Percentiles rank a stretch among this genome's conserved stretches.
Evolutionary conservation across 2,329 filamentous ascomycete genomes (phyloP).

Genomic region (Endocalyx cinctus): DNA sequence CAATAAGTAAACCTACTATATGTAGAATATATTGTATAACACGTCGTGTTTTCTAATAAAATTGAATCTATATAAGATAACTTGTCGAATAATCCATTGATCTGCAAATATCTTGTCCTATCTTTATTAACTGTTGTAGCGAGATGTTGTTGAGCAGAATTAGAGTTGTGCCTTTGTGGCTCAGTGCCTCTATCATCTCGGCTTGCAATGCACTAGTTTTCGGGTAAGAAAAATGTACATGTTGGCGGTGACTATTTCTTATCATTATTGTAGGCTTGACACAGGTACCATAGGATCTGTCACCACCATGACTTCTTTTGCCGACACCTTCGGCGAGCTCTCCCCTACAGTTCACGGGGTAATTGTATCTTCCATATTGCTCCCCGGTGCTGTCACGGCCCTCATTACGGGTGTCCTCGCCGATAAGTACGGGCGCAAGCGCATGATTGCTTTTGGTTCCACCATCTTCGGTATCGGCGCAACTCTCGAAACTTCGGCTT

Average conservation of each 20-base stretch:
- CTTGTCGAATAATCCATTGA: too few species aligned
- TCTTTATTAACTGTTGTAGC: too few species aligned
- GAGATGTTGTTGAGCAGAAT: conserved; percentile 5
- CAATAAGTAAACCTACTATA: too few species aligned
- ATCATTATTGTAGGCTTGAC: conserved; percentile 5
- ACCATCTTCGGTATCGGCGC: conserved; percentile 39
- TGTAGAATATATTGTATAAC: too few species aligned
- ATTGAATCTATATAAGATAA: too few species aligned
- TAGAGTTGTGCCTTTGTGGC: conserved; percentile 7
- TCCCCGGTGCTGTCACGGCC: conserved; percentile 55
- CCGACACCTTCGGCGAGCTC: conserved; percentile 44
- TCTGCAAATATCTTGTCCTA: too few species aligned
- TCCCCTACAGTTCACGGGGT: conserved; percentile 54
- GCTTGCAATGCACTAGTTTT: conserved; percentile 9
- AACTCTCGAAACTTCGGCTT: conserved; percentile 15
- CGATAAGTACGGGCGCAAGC: conserved; percentile 48
- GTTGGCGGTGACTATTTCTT: background rate
- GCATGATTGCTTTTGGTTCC: conserved; percentile 45
- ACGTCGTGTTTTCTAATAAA: too few species aligned
- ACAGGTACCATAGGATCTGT: conserved; percentile 46
- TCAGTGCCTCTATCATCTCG: conserved; percentile 8
- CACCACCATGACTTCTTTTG: conserved; percentile 52
- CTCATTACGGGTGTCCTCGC: conserved; percentile 53
- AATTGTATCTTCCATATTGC: conserved; percentile 55
- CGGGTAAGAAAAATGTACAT: conserved; percentile 1